Conservation (phyloP, 2,329 filamentous ascomycete species). For the Pseudogymnoascus pannorum region DNA sequence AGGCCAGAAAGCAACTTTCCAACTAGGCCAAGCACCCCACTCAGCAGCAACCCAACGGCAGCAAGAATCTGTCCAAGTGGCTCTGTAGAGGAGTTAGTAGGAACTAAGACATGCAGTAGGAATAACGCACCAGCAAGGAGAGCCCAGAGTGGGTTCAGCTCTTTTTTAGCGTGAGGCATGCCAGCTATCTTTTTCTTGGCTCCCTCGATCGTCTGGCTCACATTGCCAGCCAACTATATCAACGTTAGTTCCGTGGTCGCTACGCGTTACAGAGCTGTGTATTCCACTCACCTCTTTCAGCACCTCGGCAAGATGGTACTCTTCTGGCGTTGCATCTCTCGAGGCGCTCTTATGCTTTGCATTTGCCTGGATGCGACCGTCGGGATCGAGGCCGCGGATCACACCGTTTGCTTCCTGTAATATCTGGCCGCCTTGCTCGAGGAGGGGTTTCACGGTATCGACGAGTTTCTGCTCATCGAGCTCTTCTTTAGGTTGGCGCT, state of each 20-base stretch:
- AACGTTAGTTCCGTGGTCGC: background rate
- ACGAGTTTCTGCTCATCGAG: constrained; percentile 87
- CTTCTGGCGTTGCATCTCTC: constrained; percentile 72
- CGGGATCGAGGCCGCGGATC: constrained; percentile 81
- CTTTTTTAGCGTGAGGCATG: constrained; percentile 92
- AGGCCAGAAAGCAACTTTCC: constrained; percentile 65
- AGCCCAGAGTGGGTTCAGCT: constrained; percentile 83
- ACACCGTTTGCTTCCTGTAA: constrained; percentile 80
- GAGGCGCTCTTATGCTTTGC: constrained; percentile 74
- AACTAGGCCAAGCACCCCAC: constrained; percentile 76
- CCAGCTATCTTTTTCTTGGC: constrained; percentile 82
- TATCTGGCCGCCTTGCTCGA: constrained; percentile 78
- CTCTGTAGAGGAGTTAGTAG: constrained; percentile 43
- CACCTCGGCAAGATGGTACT: constrained; percentile 74
- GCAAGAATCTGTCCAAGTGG: constrained; percentile 89
- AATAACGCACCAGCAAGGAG: constrained; percentile 43
- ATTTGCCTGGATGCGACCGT: constrained; percentile 75
- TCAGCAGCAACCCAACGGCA: constrained; percentile 75
- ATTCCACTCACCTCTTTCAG: constrained; percentile 58
- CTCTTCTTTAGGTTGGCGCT: constrained; percentile 76
- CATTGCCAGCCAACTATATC: constrained; percentile 61
- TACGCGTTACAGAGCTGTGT: background rate
- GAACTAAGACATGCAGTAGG: background rate
- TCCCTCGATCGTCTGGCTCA: constrained; percentile 77
- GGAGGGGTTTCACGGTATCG: constrained; percentile 75